Evolutionary conservation across 257 asterid species (phyloP), one percentile per base, ranked within the genome.

Genomic region (Eustoma russellianum): DNA sequence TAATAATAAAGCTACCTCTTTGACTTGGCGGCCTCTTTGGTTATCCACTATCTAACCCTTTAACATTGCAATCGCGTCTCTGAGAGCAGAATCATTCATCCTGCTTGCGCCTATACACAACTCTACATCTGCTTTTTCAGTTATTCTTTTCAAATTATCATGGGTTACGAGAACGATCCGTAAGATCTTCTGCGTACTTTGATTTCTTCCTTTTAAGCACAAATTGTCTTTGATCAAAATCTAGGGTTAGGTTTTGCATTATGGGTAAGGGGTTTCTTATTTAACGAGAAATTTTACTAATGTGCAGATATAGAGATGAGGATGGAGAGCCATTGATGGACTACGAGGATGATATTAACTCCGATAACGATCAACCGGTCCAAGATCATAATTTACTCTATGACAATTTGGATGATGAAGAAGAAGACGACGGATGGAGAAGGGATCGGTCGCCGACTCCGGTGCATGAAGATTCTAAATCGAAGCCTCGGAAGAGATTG

Each of bases 261-360:
- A 11, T 40, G 38, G 7, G 30, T 15, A 13, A 34, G n/a, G 51
- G 46, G 40, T 15, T 24, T 9, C 15, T 3, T 35, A 41, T 33
- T 66, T 45, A 56, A 38, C 11, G 40, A 30, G 50, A 35, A 5
- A 52, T 5, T 53, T 6, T 40, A 13, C 55, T 41, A 10, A 35
- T 49, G 64, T 73, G 60, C 77, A 86, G 95, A 54, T 80, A 82
- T 64, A 66, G 79, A 13, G 95, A 87, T 66, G 98, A 91, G 63
- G 96, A 91, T 18, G 96, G 98, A 17, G 98, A 87, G 81, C 95
- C 93, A 3, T 69, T 91, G 84, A 79, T 91, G 87, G 85, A 87
- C 52, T 91, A 78, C 17, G 89, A 82, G 46, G 94, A 81, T 62
- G 94, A 77, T 59, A 51, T 80, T 50, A 79, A 40, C 48, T 83